Conservation (phyloP, 2,329 filamentous ascomycete species). For the Penicillium sumatraense region DNA sequence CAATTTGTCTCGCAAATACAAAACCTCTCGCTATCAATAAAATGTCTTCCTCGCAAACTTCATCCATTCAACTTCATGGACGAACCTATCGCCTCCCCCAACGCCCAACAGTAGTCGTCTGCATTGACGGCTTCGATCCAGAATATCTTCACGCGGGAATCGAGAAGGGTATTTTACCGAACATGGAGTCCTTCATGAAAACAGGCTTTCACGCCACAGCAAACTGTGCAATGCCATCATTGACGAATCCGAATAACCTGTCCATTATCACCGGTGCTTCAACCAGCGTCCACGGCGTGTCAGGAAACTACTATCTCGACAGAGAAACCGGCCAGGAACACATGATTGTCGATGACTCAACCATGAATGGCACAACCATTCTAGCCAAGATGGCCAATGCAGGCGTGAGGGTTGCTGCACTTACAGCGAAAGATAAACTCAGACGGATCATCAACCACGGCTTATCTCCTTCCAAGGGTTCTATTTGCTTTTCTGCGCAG, state of each 20-base stretch:
- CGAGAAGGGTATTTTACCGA: slow-evolving; percentile 39
- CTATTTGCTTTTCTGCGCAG: slow-evolving; percentile 47
- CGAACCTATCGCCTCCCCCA: slow-evolving; percentile 25
- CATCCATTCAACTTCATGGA: not conserved
- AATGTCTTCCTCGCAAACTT: not conserved
- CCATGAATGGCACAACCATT: slow-evolving; percentile 46
- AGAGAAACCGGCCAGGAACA: slow-evolving; percentile 42
- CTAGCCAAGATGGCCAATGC: slow-evolving; percentile 41
- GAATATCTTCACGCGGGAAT: slow-evolving; percentile 43
- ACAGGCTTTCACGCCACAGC: slow-evolving; percentile 46
- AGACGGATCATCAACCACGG: slow-evolving; percentile 45
- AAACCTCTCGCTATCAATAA: not conserved
- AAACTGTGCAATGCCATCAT: slow-evolving; percentile 47
- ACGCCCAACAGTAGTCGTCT: slow-evolving; percentile 45
- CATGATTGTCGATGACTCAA: slow-evolving; percentile 46
- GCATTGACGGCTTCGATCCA: slow-evolving; percentile 51
- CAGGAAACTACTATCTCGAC: slow-evolving; percentile 51
- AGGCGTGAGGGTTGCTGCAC: slow-evolving; percentile 47
- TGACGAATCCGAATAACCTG: slow-evolving; percentile 52
- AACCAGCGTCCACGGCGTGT: slow-evolving; percentile 45
- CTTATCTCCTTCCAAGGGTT: slow-evolving; percentile 20
- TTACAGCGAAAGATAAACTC: slow-evolving; percentile 52
- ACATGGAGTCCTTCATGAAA: slow-evolving; percentile 34
- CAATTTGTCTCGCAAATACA: not conserved
- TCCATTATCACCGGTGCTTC: slow-evolving; percentile 50